Evolutionary conservation across 306 rosid species (phyloP), one percentile per base, ranked within the genome.

Genomic region (Pyrus pyrifolia): DNA sequence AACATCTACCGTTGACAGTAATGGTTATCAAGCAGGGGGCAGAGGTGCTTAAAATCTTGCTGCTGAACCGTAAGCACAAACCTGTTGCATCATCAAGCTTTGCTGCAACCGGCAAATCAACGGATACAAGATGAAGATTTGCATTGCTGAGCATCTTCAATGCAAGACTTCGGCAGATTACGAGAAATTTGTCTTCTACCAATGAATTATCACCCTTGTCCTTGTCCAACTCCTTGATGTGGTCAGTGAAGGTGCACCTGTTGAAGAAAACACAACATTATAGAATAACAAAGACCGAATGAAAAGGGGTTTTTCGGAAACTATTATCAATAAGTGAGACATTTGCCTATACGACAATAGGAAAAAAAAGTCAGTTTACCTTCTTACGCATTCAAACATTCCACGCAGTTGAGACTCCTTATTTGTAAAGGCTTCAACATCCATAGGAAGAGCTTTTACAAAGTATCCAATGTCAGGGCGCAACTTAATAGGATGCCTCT

Each of bases 381-480:
- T 96, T 85, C 99, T 89, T 70, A 71, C 76, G 68, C 90, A 92
- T 85, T 96, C 99, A 81, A 90, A 95, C 97, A 95, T 92, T 85
- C 97, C 97, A n/a, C 82, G 95, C 60, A 96, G 98, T 61, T 59
- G 87, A 79, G 96, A 90, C 82, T 87, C 99, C 80, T 85, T 87
- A 33, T 81, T 80, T 68, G 83, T 84, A 85, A 90, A 96, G 79
- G 79, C 83, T 76, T 88, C 93, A 52, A 75, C 74, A 71, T 79
- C 90, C 84, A 96, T 71, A 4, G 89, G 86, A 74, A 89, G 90
- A 42, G 97, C 89, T 78, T 85, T 89, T 49, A 96, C 85, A 63
- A 96, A 92, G 84, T 91, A 96, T 76, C 97, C 99, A 76, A 96
- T 91, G 81, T 92, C 98, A 14, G 99, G 99, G 85, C 91, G 86